phyloP scores from a whole-genome alignment of 176 grass and related monocot species.

The Carex pumila region DNA sequence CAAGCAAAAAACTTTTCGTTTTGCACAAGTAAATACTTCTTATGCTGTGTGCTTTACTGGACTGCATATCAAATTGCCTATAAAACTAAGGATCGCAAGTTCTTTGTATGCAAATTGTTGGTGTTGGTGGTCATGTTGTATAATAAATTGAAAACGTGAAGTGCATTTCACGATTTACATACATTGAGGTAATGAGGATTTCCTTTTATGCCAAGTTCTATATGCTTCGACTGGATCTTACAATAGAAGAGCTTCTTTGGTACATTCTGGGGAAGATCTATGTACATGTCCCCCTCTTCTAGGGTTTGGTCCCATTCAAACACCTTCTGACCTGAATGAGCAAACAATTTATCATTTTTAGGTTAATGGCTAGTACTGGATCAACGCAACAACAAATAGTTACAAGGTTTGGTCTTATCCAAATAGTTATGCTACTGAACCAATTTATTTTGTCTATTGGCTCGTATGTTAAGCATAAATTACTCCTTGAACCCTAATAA shows the following conservation, averaged over 20 bases:
- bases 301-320: slow-evolving; percentile 99
- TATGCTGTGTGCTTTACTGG: not conserved
- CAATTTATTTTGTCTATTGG: too few species aligned
- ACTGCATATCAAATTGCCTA: not conserved
- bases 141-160: not conserved
- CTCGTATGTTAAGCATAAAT: too few species aligned
- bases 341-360: slow-evolving; percentile 1
- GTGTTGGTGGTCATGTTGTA: not conserved
- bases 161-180: not conserved
- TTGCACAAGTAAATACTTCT: not conserved
- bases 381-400: not conserved
- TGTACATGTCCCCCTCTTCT: slow-evolving; percentile 88
- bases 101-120: not conserved
- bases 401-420: too few species aligned
- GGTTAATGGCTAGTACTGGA: not conserved
- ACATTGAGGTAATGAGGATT: slow-evolving; percentile 89
- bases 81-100: not conserved
- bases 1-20: not conserved
- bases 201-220: slow-evolving; percentile 81
- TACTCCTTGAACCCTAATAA: too few species aligned
- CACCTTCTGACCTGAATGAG: slow-evolving; percentile 76
- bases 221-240: slow-evolving; percentile 59
- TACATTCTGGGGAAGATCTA: slow-evolving; percentile 72
- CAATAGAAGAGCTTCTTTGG: slow-evolving; percentile 71
- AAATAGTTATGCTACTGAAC: too few species aligned